Evolutionary conservation across 1,284 basidiomycete species (phyloP).

Genomic region (Tilletia horrida): DNA sequence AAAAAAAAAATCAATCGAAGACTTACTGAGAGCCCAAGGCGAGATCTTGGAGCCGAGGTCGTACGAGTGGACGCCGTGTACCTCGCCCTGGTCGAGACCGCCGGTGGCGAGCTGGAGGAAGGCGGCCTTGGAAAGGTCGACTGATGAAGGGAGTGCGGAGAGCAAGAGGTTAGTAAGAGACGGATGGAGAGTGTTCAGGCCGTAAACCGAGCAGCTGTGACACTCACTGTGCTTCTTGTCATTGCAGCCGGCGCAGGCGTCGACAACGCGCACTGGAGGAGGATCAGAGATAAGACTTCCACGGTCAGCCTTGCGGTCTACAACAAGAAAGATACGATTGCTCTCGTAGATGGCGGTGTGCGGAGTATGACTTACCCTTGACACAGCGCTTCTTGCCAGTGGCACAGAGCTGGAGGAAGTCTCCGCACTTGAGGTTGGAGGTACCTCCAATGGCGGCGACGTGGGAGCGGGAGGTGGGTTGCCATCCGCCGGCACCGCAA

Average conservation of each 20-base stretch:
- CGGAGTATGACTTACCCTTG: conserved; percentile 22
- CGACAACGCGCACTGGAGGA: conserved; percentile 40
- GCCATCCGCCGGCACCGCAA: conserved; percentile 46
- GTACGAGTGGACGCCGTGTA: conserved; percentile 42
- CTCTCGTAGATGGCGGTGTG: too few relatives aligned
- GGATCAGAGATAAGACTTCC: too few relatives aligned
- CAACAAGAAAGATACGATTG: too few relatives aligned
- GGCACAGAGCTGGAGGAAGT: conserved; percentile 35
- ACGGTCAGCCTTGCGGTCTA: too few relatives aligned
- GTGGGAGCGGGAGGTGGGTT: conserved; percentile 38
- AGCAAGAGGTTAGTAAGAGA: not conserved
- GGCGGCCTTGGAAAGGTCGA: conserved; percentile 49
- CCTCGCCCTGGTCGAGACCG: conserved; percentile 40
- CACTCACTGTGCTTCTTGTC: conserved; percentile 26
- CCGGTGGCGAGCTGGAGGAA: conserved; percentile 46
- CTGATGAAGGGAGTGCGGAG: not conserved
- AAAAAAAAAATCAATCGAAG: not conserved
- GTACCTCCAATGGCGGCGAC: conserved; percentile 46
- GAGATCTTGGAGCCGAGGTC: conserved; percentile 30
- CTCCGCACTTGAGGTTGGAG: conserved; percentile 43
- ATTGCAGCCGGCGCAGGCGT: conserved; percentile 48
- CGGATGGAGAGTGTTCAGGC: too few relatives aligned
- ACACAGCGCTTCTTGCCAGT: conserved; percentile 2
- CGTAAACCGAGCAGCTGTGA: too few relatives aligned
- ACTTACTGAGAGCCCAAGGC: conserved; percentile 38